Base-by-base conservation (phyloP, 1,139 yeast genomes). In the Geotrichum citri-aurantii region DNA sequence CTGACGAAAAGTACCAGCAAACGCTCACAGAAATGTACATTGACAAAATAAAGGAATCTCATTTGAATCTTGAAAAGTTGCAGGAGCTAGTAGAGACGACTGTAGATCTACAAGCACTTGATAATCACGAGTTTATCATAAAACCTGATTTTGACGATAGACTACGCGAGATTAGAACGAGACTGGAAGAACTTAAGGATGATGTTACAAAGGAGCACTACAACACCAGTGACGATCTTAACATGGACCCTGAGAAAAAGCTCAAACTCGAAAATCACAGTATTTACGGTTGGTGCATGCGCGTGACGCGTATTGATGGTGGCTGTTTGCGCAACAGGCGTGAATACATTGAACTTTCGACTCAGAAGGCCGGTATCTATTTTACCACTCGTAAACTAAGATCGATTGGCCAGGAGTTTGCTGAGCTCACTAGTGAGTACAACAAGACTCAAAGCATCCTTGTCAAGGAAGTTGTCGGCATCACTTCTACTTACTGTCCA, bases 311-410 rank as follows among this genome's bases (percentile, higher is more conserved):
- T 72, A 89, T 83, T 58, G 98, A 92, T 69, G 92, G 96, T 2
- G 79, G 85, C 11, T 86, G 87, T 23, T 77, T 93, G 60, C 80
- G 98, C 66, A 84, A 84, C 48, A 73, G 75, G 24, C 66, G 74
- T 8, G 79, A 80, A 54, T 93, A 86, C 69, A 79, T 79, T 56
- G 97, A 93, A 70, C 77, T 92, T 40, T 89, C 91, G 57, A 91
- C 98, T 0, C 95, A 90, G 42, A 93, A 93, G 71, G 96, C 97
- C 0, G 99, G 99, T 59, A 93, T 92, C 1, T 90, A 79, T 71
- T 93, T 93, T 75, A 89, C 96, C 6, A 89, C 96, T 2, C 73
- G 77, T 48, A 79, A 80, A 63, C 76, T 93, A 63, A 79, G 81
- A 50, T 75, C 77, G n/a, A 76, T 86, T 50, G 82, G 92, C 8